Evolutionary conservation across 73 alveolate genomes (phyloP).

Genomic region (Breviolum minutum): DNA sequence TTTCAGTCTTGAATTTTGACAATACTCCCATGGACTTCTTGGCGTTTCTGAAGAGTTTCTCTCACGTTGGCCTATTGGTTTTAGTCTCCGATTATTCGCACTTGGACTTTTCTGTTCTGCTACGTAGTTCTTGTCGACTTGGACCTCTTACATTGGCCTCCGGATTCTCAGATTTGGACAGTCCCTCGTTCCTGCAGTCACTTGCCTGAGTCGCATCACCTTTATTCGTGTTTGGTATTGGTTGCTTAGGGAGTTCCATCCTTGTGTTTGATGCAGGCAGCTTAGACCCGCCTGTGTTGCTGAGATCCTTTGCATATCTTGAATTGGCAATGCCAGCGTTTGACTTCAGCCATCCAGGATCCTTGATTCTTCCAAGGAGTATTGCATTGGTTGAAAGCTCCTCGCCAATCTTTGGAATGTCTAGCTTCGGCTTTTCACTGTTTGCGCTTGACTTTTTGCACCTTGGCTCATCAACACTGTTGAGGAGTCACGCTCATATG

Average conservation of each 20-base stretch:
- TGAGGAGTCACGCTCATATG: background rate
- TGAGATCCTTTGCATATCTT: background rate
- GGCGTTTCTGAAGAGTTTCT: background rate
- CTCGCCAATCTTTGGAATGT: background rate
- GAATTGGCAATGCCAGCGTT: background rate
- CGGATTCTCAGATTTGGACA: background rate
- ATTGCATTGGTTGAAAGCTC: background rate
- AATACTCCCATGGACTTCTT: background rate
- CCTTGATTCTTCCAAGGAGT: background rate
- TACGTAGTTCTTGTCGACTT: background rate
- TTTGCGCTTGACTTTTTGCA: background rate
- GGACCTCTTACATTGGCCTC: background rate
- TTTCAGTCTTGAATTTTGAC: background rate
- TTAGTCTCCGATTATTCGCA: background rate
- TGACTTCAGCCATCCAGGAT: background rate
- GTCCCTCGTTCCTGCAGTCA: background rate
- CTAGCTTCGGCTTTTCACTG: background rate
- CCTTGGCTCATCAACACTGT: background rate
- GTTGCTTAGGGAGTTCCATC: background rate
- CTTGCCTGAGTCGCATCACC: background rate
- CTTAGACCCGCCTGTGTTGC: background rate
- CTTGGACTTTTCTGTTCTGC: background rate
- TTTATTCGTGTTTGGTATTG: background rate
- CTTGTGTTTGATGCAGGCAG: background rate
- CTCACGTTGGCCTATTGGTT: background rate